Evolutionary conservation across 2,329 filamentous ascomycete species (phyloP), one percentile per base, ranked within the genome.

Genomic region (Penicillium polonicum): DNA sequence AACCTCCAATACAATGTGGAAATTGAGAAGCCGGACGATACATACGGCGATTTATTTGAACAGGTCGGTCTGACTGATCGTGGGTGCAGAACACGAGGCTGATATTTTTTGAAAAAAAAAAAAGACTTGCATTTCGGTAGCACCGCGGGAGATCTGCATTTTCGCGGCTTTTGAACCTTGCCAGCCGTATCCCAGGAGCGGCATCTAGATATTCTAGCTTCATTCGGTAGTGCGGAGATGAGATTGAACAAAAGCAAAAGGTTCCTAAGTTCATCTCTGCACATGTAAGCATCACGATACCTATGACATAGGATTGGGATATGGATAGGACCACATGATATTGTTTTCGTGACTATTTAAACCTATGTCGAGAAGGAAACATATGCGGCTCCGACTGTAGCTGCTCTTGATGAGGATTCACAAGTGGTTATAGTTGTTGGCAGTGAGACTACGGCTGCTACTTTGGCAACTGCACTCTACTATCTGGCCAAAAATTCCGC

Each of bases 341-440:
- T 79, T 29, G 59, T n/a, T 75, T 6, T 74, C 75, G 0, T 79
- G 76, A 75, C 61, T 79, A 5, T 43, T 77, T 15, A 76, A 52
- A 73, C 75, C 6, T 62, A 72, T 5, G 66, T 71, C 10, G 73
- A 78, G 17, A 72, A 72, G 23, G 73, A 77, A 21, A 55, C 64
- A 3, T 71, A 71, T 1, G 75, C 73, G 0, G 64, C 74, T 6
- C 71, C 72, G 5, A 70, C 66, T 0, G 23, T 48, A 21, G 17
- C 15, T n/a, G 55, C 51, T 29, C 55, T 60, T 4, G 38, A 54
- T 21, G 49, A 62, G 13, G 58, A 58, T n/a, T 55, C 54, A 7
- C 48, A 48, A 13, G 39, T 62, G 12, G 52, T 35, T 2, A 52
- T 62, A 29, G 25, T 56, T n/a, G 55, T 52, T 43, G 58, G 60